Percentiles rank a stretch among this genome's conserved stretches.
Conservation (phyloP, 2,329 filamentous ascomycete species). For the Pseudovirgaria hyperparasitica region DNA sequence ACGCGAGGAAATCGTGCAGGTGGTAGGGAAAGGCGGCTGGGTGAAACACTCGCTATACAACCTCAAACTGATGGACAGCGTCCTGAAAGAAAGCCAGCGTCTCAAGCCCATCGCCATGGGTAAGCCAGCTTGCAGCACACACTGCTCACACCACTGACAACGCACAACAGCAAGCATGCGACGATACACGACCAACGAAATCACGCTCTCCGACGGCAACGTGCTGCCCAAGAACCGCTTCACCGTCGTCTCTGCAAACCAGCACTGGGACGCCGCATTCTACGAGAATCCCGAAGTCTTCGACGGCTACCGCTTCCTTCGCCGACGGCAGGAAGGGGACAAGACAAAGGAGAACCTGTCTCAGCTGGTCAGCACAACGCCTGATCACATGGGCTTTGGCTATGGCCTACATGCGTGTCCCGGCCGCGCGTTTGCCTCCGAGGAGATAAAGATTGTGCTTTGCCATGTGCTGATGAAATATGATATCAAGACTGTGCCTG, state of each 20-base stretch:
- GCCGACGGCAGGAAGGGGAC: slow-evolving; percentile 2
- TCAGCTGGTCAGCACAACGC: slow-evolving; percentile 5
- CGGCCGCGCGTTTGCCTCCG: slow-evolving; percentile 11
- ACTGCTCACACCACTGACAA: too few relatives aligned
- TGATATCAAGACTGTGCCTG: slow-evolving; percentile 6
- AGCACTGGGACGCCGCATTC: slow-evolving; percentile 2
- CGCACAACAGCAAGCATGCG: neutral
- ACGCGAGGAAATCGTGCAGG: slow-evolving; percentile 13
- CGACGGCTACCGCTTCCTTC: slow-evolving; percentile 5
- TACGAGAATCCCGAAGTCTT: slow-evolving; percentile 4
- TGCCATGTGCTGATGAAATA: slow-evolving; percentile 7
- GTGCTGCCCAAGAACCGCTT: slow-evolving; percentile 5
- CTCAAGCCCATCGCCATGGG: slow-evolving; percentile 9
- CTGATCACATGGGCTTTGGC: slow-evolving; percentile 7
- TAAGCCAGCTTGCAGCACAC: slow-evolving; percentile 6
- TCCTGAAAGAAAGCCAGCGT: slow-evolving; percentile 20
- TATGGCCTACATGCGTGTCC: slow-evolving; percentile 10
- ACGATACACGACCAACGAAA: neutral
- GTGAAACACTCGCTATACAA: slow-evolving; percentile 16
- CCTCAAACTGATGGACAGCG: slow-evolving; percentile 18
- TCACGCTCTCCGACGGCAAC: slow-evolving; percentile 6
- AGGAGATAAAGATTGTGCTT: slow-evolving; percentile 11
- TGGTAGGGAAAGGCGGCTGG: slow-evolving; percentile 14
- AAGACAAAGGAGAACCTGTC: slow-evolving; percentile 1
- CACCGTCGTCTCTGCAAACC: slow-evolving; percentile 1